These are phyloP conservation scores for Cyphellophora europaea DNA, from an alignment of 2,329 filamentous ascomycete species.

Conservation along the genomic window DNA sequence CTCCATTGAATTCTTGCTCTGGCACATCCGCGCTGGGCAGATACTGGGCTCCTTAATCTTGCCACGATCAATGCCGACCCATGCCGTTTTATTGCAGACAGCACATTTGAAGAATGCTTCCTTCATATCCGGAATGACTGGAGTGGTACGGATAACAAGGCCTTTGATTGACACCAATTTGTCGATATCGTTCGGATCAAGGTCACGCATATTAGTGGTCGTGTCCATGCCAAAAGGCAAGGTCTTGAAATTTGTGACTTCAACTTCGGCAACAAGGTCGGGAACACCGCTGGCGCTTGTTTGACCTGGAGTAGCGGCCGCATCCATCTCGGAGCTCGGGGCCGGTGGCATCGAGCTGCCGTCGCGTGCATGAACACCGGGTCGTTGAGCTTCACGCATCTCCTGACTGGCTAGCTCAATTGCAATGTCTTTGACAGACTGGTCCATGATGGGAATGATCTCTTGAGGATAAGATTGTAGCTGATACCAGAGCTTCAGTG, in stretches of 20 bases:
- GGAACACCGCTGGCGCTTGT: conserved; percentile 44
- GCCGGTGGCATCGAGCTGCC: conserved; percentile 66
- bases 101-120: conserved; percentile 96
- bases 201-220: conserved; percentile 81
- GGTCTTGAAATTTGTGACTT: conserved; percentile 72
- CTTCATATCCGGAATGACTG: conserved; percentile 98
- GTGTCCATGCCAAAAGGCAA: conserved; percentile 81
- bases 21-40: conserved; percentile 75
- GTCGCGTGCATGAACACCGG: conserved; percentile 36
- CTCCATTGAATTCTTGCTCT: conserved; percentile 90
- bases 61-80: conserved; percentile 86
- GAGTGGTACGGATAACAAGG: conserved; percentile 87
- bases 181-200: conserved; percentile 94
- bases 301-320: conserved; percentile 31
- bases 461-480: conserved; percentile 89
- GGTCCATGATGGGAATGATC: conserved; percentile 94
- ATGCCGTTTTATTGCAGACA: conserved; percentile 82
- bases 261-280: conserved; percentile 67
- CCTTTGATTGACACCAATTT: conserved; percentile 92
- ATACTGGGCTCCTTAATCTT: conserved; percentile 90
- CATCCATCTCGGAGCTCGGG: conserved; percentile 73
- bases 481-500: conserved; percentile 91
- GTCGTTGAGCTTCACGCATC: conserved; percentile 56
- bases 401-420: conserved; percentile 77
- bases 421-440: conserved; percentile 86